Evolutionary conservation across 352 stramenopile species (phyloP).

Genomic region (Phytophthora cactorum): DNA sequence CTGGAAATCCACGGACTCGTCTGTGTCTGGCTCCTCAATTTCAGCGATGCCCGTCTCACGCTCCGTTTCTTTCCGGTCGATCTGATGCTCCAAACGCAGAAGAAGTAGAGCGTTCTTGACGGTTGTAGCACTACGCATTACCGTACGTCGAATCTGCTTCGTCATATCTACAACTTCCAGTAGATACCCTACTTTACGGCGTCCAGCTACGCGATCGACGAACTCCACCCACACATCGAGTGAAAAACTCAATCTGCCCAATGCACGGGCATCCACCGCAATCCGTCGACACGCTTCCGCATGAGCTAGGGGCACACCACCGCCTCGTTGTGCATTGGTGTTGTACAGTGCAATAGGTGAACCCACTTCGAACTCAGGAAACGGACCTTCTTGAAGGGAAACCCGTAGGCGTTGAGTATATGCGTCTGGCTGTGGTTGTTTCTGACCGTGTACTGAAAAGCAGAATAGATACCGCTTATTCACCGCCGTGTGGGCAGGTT

Average conservation of each 20-base stretch:
- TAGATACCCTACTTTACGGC: slow-evolving; percentile 75
- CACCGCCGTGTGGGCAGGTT: slow-evolving; percentile 16
- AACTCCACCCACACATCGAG: slow-evolving; percentile 77
- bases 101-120: slow-evolving; percentile 68
- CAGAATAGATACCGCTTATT: slow-evolving; percentile 57
- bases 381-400: slow-evolving; percentile 1
- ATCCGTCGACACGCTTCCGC: slow-evolving; percentile 32
- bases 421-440: neutral
- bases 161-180: slow-evolving; percentile 52
- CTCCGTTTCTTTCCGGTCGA: slow-evolving; percentile 32
- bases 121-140: slow-evolving; percentile 65
- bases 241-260: slow-evolving; percentile 56
- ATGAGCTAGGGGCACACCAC: slow-evolving; percentile 27
- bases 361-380: slow-evolving; percentile 20
- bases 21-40: slow-evolving; percentile 21
- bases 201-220: slow-evolving; percentile 59
- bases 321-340: slow-evolving; percentile 13
- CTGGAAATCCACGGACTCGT: slow-evolving; percentile 43
- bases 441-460: slow-evolving; percentile 51
- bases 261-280: slow-evolving; percentile 26
- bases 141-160: slow-evolving; percentile 31
- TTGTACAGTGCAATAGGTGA: slow-evolving; percentile 29
- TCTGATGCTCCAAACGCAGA: slow-evolving; percentile 39
- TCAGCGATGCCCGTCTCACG: slow-evolving; percentile 27
- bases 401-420: slow-evolving; percentile 13